Evolutionary conservation across 371 early-diverging fungal genomes (phyloP), one percentile per base, ranked within the genome.

Genomic region (Lichtheimia corymbifera): DNA sequence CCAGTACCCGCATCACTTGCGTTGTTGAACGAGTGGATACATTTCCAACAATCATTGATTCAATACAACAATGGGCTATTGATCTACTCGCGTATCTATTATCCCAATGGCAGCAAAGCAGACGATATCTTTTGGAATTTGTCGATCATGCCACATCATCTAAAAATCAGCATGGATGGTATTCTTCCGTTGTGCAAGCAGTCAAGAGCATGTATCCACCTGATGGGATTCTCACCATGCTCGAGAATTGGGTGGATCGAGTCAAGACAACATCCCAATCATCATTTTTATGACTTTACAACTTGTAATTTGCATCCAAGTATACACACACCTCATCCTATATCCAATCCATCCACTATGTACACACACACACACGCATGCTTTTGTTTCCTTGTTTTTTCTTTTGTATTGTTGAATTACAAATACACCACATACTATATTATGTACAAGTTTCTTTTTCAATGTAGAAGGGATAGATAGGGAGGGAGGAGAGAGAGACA

Each of bases 1-100:
- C 17, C 41, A 25, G 43, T 24, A 2, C 57, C 18, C 57, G 42
- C 4, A 56, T 56, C 43, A 56, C 57, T 27, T 56, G 57, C 22
- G 57, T 56, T 1, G 43, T 56, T 45, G 57, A 56, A 45, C 57
- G 25, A 11, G 25, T 25, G 12, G 44, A 28, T 22, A 4, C 40
- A 45, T 22, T 25, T 14, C 20, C 17, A 9, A 18, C 17, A 0
- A 28, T 44, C 2, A 45, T 54, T 9, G 54, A 56, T 41, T 11
- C 57, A 12, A 56, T 56, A 15, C 24, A 56, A 15, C 20, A 44
- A 14, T 41, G 18, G 25, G 14, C 28, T 28, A 7, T 22, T 13
- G 17, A 17, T 13, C 4, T 42, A 4, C 42, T 41, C 22, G 43
- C 41, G 7, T 25, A 24, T 24, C 27, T 45, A 1, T 14, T 20